phyloP scores from a whole-genome alignment of 495 filamentous ascomycete species.

The Penicillium ochrochloron region DNA sequence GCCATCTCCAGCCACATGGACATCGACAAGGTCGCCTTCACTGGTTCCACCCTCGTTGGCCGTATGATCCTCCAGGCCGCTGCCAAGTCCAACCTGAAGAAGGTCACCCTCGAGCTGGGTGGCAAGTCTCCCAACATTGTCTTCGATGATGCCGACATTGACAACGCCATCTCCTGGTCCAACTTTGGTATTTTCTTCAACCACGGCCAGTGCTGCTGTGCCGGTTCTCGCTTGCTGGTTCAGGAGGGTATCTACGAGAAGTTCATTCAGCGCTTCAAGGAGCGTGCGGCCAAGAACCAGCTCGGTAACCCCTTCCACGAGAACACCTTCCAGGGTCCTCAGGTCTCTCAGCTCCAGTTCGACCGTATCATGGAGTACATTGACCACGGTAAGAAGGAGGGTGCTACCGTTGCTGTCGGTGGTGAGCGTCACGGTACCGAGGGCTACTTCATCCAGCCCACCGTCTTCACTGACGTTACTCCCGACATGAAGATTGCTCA shows the following conservation, averaged over 20 bases:
- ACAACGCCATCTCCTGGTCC: constrained; percentile 95
- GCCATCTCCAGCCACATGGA: constrained; percentile 95
- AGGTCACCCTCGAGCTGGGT: constrained; percentile 97
- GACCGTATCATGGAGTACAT: constrained; percentile 99
- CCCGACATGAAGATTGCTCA: constrained; percentile 97
- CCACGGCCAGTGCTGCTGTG: constrained; percentile 98
- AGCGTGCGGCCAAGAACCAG: constrained; percentile 77
- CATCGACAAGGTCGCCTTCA: constrained; percentile 98
- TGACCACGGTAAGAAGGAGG: constrained; percentile 81
- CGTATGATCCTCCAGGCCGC: constrained; percentile 96
- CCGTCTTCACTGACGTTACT: constrained; percentile 90
- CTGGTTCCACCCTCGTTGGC: constrained; percentile 89
- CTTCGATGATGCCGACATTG: constrained; percentile 94
- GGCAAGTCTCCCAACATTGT: constrained; percentile 99
- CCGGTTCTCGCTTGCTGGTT: constrained; percentile 93
- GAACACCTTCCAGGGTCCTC: constrained; percentile 96
- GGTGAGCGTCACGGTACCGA: constrained; percentile 87
- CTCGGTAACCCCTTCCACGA: constrained; percentile 89
- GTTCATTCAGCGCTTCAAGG: constrained; percentile 88
- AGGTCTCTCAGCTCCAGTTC: constrained; percentile 92
- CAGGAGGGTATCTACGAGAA: constrained; percentile 96
- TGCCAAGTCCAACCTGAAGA: constrained; percentile 94
- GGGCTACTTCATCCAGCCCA: constrained; percentile 98
- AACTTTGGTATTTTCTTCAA: constrained; percentile 99
- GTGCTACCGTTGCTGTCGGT: constrained; percentile 83